Percentiles rank a stretch among this genome's conserved stretches.
Evolutionary conservation across 371 early-diverging fungal species (phyloP).

Genomic region (Apophysomyces ossiformis): DNA sequence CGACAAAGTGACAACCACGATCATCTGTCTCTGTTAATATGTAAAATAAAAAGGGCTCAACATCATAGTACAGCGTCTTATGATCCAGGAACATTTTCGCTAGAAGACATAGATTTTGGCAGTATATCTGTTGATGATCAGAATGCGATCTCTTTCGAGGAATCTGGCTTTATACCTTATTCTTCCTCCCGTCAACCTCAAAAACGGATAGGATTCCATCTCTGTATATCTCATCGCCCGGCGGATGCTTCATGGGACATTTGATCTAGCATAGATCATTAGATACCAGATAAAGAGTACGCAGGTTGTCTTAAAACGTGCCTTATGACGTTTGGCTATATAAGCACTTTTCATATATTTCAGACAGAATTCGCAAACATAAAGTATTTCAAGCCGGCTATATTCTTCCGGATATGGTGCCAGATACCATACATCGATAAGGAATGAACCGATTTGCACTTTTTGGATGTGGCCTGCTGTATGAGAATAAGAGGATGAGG

Average conservation of each 20-base stretch:
- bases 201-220: slow-evolving; percentile 87
- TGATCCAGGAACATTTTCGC: slow-evolving; percentile 99
- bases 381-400: slow-evolving; percentile 67
- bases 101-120: slow-evolving; percentile 97
- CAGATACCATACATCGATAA: slow-evolving; percentile 96
- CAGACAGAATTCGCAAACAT: slow-evolving; percentile 98
- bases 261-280: slow-evolving; percentile 47
- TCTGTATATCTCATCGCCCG: slow-evolving; percentile 99
- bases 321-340: slow-evolving; percentile 72
- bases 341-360: slow-evolving; percentile 89
- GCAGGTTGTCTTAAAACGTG: slow-evolving; percentile 26
- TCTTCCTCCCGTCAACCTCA: slow-evolving; percentile 95
- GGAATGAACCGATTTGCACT: slow-evolving; percentile 81
- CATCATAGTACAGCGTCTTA: slow-evolving; percentile 99
- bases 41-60: slow-evolving; percentile 99
- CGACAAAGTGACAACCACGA: slow-evolving; percentile 92
- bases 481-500: background rate
- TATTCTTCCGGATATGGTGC: slow-evolving; percentile 99
- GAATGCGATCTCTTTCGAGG: background rate
- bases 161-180: slow-evolving; percentile 58
- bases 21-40: slow-evolving; percentile 86
- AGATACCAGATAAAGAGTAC: background rate
- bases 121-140: slow-evolving; percentile 76
- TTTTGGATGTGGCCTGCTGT: slow-evolving; percentile 61
- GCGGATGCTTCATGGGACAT: slow-evolving; percentile 90